Evolutionary conservation across 768 basidiomycete species (phyloP).

Genomic region (Podaxis pistillaris): DNA sequence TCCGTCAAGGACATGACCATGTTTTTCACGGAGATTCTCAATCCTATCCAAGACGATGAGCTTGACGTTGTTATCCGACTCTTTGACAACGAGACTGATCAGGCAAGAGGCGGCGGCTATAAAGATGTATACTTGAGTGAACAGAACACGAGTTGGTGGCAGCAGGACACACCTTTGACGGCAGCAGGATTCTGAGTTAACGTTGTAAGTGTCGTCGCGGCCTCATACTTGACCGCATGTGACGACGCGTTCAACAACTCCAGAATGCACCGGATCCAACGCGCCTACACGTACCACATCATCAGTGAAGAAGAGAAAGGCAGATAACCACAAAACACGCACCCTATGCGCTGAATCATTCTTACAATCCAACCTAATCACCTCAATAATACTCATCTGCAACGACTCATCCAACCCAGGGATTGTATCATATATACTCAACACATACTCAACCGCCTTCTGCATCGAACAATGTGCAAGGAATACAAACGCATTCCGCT

Average conservation of each 20-base stretch:
- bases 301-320: background rate
- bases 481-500: slow-evolving; percentile 96
- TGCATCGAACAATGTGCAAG: slow-evolving; percentile 83
- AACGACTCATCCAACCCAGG: slow-evolving; percentile 82
- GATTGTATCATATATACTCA: slow-evolving; percentile 83
- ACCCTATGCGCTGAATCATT: slow-evolving; percentile 81
- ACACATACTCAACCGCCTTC: slow-evolving; percentile 89
- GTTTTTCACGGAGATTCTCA: slow-evolving; percentile 75
- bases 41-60: slow-evolving; percentile 94
- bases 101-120: slow-evolving; percentile 86
- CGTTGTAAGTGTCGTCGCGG: slow-evolving; percentile 90
- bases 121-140: slow-evolving; percentile 8
- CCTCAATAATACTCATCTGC: slow-evolving; percentile 95
- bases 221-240: slow-evolving; percentile 96
- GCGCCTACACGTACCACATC: slow-evolving; percentile 47
- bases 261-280: slow-evolving; percentile 92
- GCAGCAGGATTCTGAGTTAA: slow-evolving; percentile 95
- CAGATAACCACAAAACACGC: slow-evolving; percentile 25
- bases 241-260: slow-evolving; percentile 88
- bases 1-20: slow-evolving; percentile 85
- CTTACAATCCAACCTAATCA: slow-evolving; percentile 88
- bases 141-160: background rate
- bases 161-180: slow-evolving; percentile 69
- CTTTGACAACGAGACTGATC: slow-evolving; percentile 87
- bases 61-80: slow-evolving; percentile 99